Evolutionary conservation across 1,284 basidiomycete species (phyloP).

Genomic region (Exobasidium cylindrosporum): DNA sequence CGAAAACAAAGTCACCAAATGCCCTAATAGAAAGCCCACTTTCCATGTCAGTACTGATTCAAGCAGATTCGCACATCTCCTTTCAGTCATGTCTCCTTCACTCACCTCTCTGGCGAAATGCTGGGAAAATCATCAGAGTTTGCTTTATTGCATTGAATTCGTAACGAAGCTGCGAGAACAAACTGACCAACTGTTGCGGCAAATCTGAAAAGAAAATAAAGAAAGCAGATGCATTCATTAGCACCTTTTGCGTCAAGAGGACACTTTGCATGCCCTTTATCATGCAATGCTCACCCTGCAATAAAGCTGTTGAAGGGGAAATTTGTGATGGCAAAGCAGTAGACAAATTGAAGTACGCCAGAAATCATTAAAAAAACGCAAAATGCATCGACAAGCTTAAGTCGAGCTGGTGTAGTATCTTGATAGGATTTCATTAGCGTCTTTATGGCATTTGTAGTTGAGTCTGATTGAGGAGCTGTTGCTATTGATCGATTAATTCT

Average conservation of each 20-base stretch:
- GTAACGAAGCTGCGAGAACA: constrained; percentile 84
- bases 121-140: constrained; percentile 61
- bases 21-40: constrained; percentile 41
- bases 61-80: not conserved
- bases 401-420: constrained; percentile 71
- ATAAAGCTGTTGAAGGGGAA: constrained; percentile 97
- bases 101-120: constrained; percentile 89
- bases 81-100: not conserved
- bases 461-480: not conserved
- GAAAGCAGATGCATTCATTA: not conserved
- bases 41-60: not conserved
- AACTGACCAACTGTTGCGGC: constrained; percentile 92
- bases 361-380: constrained; percentile 87
- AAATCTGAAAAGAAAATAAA: constrained; percentile 65
- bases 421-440: constrained; percentile 75
- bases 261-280: not conserved
- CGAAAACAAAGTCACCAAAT: constrained; percentile 92
- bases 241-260: not conserved
- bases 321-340: constrained; percentile 84
- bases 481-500: not conserved
- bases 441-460: constrained; percentile 53
- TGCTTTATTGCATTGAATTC: constrained; percentile 84
- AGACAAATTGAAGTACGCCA: constrained; percentile 84
- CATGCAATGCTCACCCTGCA: constrained; percentile 69
- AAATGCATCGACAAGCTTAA: constrained; percentile 92